These are phyloP conservation scores for Colletotrichum gigasporum DNA, from an alignment of 2,329 filamentous ascomycete genomes.

Conservation along the genomic window DNA sequence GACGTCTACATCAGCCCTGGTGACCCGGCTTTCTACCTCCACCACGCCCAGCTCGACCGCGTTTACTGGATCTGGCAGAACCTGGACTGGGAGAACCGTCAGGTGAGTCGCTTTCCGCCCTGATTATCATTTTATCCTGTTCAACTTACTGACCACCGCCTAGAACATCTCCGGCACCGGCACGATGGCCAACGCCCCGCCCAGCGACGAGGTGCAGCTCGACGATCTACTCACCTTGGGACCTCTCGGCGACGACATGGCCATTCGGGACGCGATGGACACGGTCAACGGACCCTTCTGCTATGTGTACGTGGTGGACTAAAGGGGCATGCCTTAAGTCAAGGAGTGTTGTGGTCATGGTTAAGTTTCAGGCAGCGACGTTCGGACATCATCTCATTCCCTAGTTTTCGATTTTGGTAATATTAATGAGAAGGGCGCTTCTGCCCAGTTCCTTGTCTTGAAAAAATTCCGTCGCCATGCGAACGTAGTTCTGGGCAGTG, in stretches of 20 bases:
- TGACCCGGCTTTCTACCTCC: slow-evolving; percentile 56
- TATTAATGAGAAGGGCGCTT: no score
- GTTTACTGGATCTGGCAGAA: slow-evolving; percentile 60
- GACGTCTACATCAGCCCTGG: slow-evolving; percentile 54
- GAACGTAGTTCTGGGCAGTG: no score
- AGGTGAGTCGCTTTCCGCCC: slow-evolving; percentile 35
- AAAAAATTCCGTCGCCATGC: no score
- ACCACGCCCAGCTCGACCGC: slow-evolving; percentile 56
- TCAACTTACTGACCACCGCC: not conserved
- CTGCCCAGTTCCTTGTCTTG: not conserved
- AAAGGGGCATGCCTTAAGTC: not conserved
- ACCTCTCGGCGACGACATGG: slow-evolving; percentile 43
- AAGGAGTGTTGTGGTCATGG: no score
- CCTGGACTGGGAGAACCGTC: slow-evolving; percentile 48
- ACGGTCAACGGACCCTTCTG: slow-evolving; percentile 53
- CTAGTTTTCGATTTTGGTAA: no score
- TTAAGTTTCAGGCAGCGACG: no score
- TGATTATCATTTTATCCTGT: not conserved
- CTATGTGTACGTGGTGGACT: slow-evolving; percentile 47
- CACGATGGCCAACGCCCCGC: slow-evolving; percentile 50
- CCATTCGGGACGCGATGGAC: slow-evolving; percentile 46
- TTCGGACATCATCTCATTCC: no score
- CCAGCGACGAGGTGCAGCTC: slow-evolving; percentile 51
- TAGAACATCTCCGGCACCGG: slow-evolving; percentile 50
- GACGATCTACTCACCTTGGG: slow-evolving; percentile 45